Evolutionary conservation across 2,329 filamentous ascomycete species (phyloP).

Genomic region (Verticillium nonalfalfae): DNA sequence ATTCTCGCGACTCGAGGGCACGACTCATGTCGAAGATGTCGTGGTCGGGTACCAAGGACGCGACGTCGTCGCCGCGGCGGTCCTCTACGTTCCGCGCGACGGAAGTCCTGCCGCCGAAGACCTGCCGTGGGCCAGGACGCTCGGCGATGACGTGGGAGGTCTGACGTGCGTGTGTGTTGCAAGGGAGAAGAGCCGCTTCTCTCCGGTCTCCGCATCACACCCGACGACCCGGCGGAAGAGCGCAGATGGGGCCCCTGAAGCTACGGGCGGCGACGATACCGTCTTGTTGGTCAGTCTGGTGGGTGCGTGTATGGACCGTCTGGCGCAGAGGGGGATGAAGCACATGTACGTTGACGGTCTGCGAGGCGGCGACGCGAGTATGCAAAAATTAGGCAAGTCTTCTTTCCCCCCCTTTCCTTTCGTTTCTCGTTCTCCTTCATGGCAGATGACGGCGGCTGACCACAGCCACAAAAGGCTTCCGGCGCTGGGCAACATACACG

Average conservation of each 20-base stretch:
- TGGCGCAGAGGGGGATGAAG: conserved; percentile 43
- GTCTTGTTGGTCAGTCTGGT: conserved; percentile 49
- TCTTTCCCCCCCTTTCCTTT: background rate
- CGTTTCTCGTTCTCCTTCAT: too few relatives aligned
- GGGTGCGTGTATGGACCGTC: conserved; percentile 40
- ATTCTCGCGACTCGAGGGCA: conserved; percentile 44
- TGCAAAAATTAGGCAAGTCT: conserved; percentile 44
- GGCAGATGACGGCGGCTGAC: background rate
- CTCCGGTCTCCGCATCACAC: background rate
- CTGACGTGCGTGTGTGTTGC: conserved; percentile 55
- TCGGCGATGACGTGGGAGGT: conserved; percentile 47
- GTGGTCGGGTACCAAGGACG: conserved; percentile 44
- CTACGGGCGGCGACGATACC: conserved; percentile 37
- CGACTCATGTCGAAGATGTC: conserved; percentile 43
- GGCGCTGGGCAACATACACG: conserved; percentile 51
- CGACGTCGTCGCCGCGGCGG: conserved; percentile 43
- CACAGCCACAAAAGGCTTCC: conserved; percentile 37
- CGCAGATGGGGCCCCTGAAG: conserved; percentile 36
- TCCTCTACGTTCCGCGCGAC: conserved; percentile 44
- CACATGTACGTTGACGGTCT: conserved; percentile 50
- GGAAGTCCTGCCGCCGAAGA: conserved; percentile 41
- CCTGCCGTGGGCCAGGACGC: conserved; percentile 47
- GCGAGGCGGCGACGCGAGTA: conserved; percentile 41
- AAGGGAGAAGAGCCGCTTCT: conserved; percentile 30
- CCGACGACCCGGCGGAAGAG: background rate